These are phyloP conservation scores for Neurospora discreta DNA, from an alignment of 495 filamentous ascomycete genomes.

Conservation along the genomic window DNA sequence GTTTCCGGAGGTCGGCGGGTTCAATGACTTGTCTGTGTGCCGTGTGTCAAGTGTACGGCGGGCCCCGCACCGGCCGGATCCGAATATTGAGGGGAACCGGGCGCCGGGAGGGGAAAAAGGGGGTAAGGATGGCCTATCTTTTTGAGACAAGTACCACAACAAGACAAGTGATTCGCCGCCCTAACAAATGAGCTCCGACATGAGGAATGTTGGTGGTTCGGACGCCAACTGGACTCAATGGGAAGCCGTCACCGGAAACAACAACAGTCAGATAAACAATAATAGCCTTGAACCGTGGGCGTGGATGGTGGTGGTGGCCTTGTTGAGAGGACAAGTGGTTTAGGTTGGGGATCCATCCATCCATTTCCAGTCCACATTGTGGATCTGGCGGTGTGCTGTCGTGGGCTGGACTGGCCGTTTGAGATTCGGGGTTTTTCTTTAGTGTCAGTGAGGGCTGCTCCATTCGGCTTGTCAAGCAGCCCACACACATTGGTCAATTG, in stretches of 20 bases:
- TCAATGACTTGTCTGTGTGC: not conserved
- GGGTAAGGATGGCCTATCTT: not conserved
- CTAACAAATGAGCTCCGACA: not conserved
- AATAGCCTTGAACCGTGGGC: not conserved
- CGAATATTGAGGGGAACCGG: not conserved
- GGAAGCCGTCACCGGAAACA: not conserved
- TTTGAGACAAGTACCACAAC: not conserved
- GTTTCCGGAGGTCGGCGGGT: not conserved
- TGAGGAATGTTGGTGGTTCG: not conserved
- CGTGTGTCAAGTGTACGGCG: not conserved
- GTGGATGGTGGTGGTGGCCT: not conserved
- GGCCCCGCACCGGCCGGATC: not conserved
- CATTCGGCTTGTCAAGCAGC: not conserved
- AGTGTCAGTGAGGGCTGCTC: not conserved
- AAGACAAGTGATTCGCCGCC: not conserved
- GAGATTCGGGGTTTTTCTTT: not conserved
- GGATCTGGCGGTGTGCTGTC: not conserved
- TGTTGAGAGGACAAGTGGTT: not conserved
- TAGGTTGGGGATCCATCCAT: not conserved
- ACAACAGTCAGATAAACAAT: not conserved
- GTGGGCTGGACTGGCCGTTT: not conserved
- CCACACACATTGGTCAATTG: not conserved
- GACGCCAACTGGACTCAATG: not conserved
- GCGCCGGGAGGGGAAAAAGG: not conserved
- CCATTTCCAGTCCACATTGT: not conserved